phyloP scores from a whole-genome alignment of 164 flowering plant genomes.

The Annona squamosa region DNA sequence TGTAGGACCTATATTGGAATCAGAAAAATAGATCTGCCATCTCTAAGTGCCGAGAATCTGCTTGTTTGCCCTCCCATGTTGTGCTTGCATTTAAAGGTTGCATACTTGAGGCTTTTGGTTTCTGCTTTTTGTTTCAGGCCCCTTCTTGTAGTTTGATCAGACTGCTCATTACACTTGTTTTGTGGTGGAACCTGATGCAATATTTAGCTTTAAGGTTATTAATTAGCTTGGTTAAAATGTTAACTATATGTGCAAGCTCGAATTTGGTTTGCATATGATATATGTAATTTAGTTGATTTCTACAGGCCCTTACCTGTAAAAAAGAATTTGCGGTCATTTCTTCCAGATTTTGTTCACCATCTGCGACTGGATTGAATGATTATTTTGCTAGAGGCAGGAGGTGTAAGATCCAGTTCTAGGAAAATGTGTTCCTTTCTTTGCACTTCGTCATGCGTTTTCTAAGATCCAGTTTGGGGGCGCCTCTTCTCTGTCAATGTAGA shows the following conservation, averaged over 20 bases:
- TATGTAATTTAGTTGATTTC: background rate
- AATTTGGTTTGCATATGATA: background rate
- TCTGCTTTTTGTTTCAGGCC: background rate
- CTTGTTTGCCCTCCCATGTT: slow-evolving; percentile 6
- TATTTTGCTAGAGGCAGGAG: background rate
- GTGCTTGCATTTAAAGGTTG: slow-evolving; percentile 14
- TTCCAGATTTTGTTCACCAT: background rate
- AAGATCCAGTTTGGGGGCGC: background rate
- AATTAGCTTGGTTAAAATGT: background rate
- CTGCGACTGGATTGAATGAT: background rate
- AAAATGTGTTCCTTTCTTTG: background rate
- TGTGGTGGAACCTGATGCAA: background rate
- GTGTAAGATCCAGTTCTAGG: background rate
- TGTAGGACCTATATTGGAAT: slow-evolving; percentile 7
- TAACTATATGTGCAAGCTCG: background rate
- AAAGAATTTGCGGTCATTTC: background rate
- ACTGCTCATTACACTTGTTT: background rate
- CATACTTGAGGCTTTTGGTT: background rate
- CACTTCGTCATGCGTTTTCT: background rate
- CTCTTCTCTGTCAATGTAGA: background rate
- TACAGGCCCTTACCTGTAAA: background rate
- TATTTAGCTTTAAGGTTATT: background rate
- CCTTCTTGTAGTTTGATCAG: background rate
- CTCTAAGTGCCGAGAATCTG: slow-evolving; percentile 10
- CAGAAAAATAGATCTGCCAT: slow-evolving; percentile 8